These are phyloP conservation scores for Panaeolus papilionaceus DNA, from an alignment of 768 basidiomycete genomes.

Conservation along the genomic window DNA sequence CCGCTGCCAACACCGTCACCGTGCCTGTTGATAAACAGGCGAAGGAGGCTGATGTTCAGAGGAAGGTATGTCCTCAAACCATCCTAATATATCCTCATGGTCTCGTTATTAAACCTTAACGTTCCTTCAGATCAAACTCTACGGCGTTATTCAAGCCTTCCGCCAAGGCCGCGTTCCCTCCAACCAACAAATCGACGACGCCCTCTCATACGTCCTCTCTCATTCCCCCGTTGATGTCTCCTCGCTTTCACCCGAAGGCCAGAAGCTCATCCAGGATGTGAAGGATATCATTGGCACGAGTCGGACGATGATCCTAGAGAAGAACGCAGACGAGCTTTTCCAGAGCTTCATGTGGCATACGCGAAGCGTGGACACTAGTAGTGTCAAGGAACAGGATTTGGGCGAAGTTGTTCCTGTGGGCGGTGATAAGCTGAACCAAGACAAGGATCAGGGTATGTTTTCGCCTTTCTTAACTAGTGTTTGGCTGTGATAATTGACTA, in stretches of 20 bases:
- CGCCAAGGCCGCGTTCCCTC: conserved; percentile 79
- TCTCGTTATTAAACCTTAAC: neutral
- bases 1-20: conserved; percentile 64
- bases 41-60: conserved; percentile 78
- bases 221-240: conserved; percentile 63
- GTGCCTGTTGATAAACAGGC: conserved; percentile 64
- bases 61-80: conserved; percentile 56
- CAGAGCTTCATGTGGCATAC: conserved; percentile 92
- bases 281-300: conserved; percentile 81
- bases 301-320: conserved; percentile 73
- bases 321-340: conserved; percentile 91
- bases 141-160: conserved; percentile 83
- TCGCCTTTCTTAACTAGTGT: neutral
- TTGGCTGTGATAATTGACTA: neutral
- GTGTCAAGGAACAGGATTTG: conserved; percentile 33
- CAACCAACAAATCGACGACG: conserved; percentile 79
- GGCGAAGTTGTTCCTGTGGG: conserved; percentile 49
- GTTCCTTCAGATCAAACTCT: conserved; percentile 64
- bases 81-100: conserved; percentile 7
- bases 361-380: conserved; percentile 49
- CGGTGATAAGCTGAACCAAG: conserved; percentile 58
- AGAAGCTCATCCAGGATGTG: conserved; percentile 76
- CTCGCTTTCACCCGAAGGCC: conserved; percentile 80
- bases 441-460: conserved; percentile 64
- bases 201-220: conserved; percentile 69